Percentiles rank a stretch among this genome's conserved stretches.
Conservation (phyloP, 306 rosid genomes). For the Cicer arietinum region DNA sequence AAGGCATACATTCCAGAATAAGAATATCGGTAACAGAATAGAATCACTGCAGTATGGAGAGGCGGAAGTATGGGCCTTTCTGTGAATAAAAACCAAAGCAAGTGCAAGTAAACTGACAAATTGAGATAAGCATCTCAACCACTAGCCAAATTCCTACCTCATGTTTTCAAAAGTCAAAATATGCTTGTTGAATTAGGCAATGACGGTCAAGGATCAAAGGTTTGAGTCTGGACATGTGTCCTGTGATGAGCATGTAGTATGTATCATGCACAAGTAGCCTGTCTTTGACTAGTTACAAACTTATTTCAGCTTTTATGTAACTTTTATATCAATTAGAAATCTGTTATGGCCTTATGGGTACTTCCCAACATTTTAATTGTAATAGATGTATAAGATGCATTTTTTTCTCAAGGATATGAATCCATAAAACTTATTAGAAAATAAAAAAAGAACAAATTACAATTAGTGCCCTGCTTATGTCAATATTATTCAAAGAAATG, state of each 20-base stretch:
- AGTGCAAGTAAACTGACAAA: constrained; percentile 27
- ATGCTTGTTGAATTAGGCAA: constrained; percentile 36
- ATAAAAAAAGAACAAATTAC: neutral
- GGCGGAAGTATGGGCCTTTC: constrained; percentile 12
- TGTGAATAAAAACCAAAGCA: constrained; percentile 22
- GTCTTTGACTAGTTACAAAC: neutral
- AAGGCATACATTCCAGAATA: constrained; percentile 47
- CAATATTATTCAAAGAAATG: neutral
- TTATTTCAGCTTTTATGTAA: constrained; percentile 21
- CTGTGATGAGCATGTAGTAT: constrained; percentile 15
- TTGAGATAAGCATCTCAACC: constrained; percentile 37
- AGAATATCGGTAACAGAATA: constrained; percentile 34
- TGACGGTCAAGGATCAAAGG: constrained; percentile 7
- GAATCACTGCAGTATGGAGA: constrained; percentile 36
- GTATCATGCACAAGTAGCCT: constrained; percentile 34
- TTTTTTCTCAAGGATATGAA: constrained; percentile 11
- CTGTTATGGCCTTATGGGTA: neutral
- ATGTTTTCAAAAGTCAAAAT: constrained; percentile 34
- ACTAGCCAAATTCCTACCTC: constrained; percentile 16
- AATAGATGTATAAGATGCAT: constrained; percentile 9
- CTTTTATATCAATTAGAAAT: neutral
- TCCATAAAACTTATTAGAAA: constrained; percentile 19
- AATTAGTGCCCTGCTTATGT: constrained; percentile 2
- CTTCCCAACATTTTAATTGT: constrained; percentile 6
- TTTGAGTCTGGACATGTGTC: constrained; percentile 15